Base-by-base conservation (phyloP, 768 basidiomycete species). In the Rhizopogon roseolus region DNA sequence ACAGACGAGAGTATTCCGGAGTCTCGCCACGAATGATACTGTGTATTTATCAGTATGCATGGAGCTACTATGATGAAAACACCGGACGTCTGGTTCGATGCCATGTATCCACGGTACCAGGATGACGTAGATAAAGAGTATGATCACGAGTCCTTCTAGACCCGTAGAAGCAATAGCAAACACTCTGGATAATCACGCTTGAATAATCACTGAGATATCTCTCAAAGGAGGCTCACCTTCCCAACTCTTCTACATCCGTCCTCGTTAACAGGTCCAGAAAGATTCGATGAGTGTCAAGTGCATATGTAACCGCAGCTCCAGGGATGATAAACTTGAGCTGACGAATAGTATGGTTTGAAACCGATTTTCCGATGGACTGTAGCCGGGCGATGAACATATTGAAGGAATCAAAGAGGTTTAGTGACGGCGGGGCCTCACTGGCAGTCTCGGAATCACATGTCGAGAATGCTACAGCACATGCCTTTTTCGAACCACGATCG, bases 301-400 rank as follows among this genome's bases (percentile, higher is more conserved):
- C 80, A 65, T 82, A 84, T 3, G 87, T 88, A 62, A 84, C 58
- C 39, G 70, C 62, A 1, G 74, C 82, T 10, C 89, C 88, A n/a
- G 89, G 88, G 10, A 90, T 62, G 43, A 89, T 80, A 52, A 90
- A 83, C 64, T 90, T 88, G 63, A 90, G 78, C 71, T 90, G 88
- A 48, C 79, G 77, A 53, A 81, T 64, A 1, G 82, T 80, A 65
- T 90, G 84, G 53, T 71, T 65, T 34, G 73, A 74, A 41, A 74
- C 61, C 29, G 56, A 67, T 17, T 27, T 39, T 28, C 50, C 45
- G 6, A 56, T 41, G n/a, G 57, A 48, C 5, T 43, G 55, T 44
- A 57, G 45, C 41, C 28, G 60, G 49, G 57, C 52, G 50, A 49
- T 48, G 41, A 50, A 22, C 68, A 70, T 69, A 32, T 32, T 46